Base-by-base conservation (phyloP, 1,284 basidiomycete species). In the Vanrija sp. region DNA sequence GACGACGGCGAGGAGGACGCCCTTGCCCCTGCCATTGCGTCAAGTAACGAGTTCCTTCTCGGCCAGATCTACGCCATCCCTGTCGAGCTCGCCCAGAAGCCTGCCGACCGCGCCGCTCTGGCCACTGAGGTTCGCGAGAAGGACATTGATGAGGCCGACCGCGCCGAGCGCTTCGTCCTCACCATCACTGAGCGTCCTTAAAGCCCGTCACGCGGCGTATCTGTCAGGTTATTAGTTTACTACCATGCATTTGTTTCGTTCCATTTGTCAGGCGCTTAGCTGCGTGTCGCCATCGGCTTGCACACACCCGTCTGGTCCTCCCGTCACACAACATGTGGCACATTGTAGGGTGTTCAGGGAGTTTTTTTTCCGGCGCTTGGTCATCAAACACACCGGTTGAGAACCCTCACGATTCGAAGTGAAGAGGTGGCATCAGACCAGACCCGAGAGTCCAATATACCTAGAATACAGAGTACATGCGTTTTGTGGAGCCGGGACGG, bases 91-190 rank as follows among this genome's bases (percentile, higher is more conserved):
- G 80, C 79, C 61, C 78, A 83, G 61, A 78, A 81, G 56, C 79
- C 79, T 59, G 90, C 93, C 75, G 89, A 89, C 74, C 87, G 90
- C 75, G 89, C 95, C 78, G 54, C 68, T 20, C 37, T 72, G 22
- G 56, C 62, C 16, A 64, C 54, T 42, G 71, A 76, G 63, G 65
- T 64, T 47, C 61, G 67, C 39, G 89, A 89, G 36, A 95, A 98
- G 76, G 98, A 98, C 69, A 83, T 89, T 19, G 89, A 92, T 27
- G 94, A 98, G 57, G 94, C 96, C 67, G 97, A 95, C 68, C 82
- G 72, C 83, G 97, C 71, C 77, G 95, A 65, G 86, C 89, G 66
- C 65, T 78, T 61, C 54, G 67, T 72, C 15, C 52, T 72, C 24
- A 62, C 61, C 36, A 53, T 71, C 44, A 61, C 58, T 16, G 59